Evolutionary conservation across 2,329 filamentous ascomycete genomes (phyloP), one percentile per base, ranked within the genome.

Genomic region (Penicillium sp.): DNA sequence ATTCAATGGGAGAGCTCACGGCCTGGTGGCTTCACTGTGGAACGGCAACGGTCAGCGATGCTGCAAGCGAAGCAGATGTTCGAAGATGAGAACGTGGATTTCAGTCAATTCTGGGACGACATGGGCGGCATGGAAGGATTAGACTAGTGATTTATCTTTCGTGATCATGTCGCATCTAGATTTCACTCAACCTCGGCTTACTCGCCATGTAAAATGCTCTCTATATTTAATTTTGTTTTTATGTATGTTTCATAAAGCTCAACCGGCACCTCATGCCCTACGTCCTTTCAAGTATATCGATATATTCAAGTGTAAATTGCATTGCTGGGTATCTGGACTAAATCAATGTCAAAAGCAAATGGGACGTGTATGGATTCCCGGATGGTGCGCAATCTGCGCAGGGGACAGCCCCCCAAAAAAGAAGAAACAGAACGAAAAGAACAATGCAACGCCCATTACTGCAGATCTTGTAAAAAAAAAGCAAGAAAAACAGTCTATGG

Each of bases 1-100:
- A 87, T 97, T 49, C 92, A 97, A 76, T 96, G 86, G 68, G 92
- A 96, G 76, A 88, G 90, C 42, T 88, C 86, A 36, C 83, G 84
- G 64, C 89, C 91, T 0, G 90, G 88, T 19, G 90, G 90, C 0
- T 96, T 96, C 70, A 89, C 88, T 1, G 78, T 82, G 0, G 89
- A 92, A 70, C 83, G 86, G 68, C 91, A 96, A 75, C 80, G 84
- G 55, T 83, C 81, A 43, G 88, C 89, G 1, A 90, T 91, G 58
- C 78, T 85, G 62, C 87, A 92, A 75, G 90, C 93, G 49, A 85
- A 88, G 67, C 83, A 86, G 39, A 79, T 94, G 71, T 96, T 97
- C 71, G 81, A 87, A 61, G 81, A 82, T 44, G 83, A 93, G 49
- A 86, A 85, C 0, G 83, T 96, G n/a, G 84, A 96, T 70, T 96